A percentile compares a stretch with the other conserved stretches of the same genome.
Conservation (phyloP, 2,329 filamentous ascomycete genomes). For the Seiridium cupressi region DNA sequence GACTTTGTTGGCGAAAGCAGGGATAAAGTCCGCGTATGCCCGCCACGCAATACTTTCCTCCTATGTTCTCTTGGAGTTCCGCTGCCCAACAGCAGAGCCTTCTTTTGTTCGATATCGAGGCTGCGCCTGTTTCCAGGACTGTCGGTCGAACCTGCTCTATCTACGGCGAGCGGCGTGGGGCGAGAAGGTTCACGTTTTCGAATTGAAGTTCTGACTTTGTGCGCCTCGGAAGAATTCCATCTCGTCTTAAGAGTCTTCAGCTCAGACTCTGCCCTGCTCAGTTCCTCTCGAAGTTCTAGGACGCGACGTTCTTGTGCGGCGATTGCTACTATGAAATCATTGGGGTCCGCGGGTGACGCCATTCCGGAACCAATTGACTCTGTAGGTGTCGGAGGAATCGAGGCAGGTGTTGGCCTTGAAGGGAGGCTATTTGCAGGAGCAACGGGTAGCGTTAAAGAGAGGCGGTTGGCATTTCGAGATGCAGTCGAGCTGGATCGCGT, state of each 20-base stretch:
- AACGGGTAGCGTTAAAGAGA: constrained; percentile 63
- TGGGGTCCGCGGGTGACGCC: constrained; percentile 51
- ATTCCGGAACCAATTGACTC: constrained; percentile 35
- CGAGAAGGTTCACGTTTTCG: constrained; percentile 59
- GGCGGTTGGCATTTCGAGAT: constrained; percentile 54
- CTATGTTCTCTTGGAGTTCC: constrained; percentile 37
- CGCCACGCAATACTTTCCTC: constrained; percentile 67
- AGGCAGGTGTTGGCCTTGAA: constrained; percentile 48
- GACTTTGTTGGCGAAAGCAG: constrained; percentile 70
- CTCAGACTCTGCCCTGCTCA: constrained; percentile 78
- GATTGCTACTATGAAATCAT: constrained; percentile 80
- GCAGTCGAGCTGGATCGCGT: constrained; percentile 52
- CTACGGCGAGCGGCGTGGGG: constrained; percentile 20
- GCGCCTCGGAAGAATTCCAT: constrained; percentile 75
- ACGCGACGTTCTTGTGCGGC: constrained; percentile 90
- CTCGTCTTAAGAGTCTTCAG: constrained; percentile 76
- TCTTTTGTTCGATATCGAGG: constrained; percentile 71
- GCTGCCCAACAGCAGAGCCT: constrained; percentile 58
- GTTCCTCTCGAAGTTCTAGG: constrained; percentile 85
- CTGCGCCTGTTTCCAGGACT: constrained; percentile 37
- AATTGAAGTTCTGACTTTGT: constrained; percentile 70
- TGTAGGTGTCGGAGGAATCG: constrained; percentile 50
- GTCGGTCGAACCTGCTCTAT: constrained; percentile 33
- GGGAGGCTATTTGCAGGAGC: constrained; percentile 51
- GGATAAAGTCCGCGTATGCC: constrained; percentile 67